Evolutionary conservation across 139 green algal species (phyloP).

Genomic region (Coelastrella sp.): DNA sequence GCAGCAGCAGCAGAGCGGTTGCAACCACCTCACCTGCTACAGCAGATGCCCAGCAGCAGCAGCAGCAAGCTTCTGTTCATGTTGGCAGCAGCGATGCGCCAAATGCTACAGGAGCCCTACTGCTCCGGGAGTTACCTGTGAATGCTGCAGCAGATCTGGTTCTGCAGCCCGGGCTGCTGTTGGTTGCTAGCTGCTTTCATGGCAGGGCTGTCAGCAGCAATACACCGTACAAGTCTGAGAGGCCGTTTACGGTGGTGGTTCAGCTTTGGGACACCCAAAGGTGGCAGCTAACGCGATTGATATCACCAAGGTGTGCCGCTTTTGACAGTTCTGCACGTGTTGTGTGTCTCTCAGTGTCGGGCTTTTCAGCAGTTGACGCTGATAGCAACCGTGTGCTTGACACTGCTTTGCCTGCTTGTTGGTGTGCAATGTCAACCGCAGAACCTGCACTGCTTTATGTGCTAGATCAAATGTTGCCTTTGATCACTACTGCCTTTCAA

Average conservation of each 20-base stretch:
- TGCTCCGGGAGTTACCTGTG: slow-evolving; percentile 44
- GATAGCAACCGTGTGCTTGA: too few relatives aligned
- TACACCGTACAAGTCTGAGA: slow-evolving; percentile 28
- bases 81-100: slow-evolving; percentile 17
- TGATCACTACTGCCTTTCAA: too few relatives aligned
- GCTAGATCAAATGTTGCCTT: too few relatives aligned
- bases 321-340: background rate
- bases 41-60: slow-evolving; percentile 20
- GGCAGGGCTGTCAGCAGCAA: slow-evolving; percentile 40
- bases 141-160: slow-evolving; percentile 46
- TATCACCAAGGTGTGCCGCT: slow-evolving; percentile 31
- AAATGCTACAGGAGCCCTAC: background rate
- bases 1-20: background rate
- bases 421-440: too few relatives aligned
- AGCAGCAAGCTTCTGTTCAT: background rate
- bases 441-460: too few relatives aligned
- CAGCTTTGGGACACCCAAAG: slow-evolving; percentile 25
- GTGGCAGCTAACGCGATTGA: slow-evolving; percentile 35
- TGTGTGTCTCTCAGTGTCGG: too few relatives aligned
- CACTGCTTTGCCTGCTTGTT: too few relatives aligned
- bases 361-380: too few relatives aligned
- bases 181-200: slow-evolving; percentile 46
- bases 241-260: slow-evolving; percentile 48
- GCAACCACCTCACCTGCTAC: background rate
- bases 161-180: slow-evolving; percentile 32